Evolutionary conservation across 495 filamentous ascomycete genomes (phyloP), one percentile per base, ranked within the genome.

Genomic region (Clohesyomyces aquaticus): DNA sequence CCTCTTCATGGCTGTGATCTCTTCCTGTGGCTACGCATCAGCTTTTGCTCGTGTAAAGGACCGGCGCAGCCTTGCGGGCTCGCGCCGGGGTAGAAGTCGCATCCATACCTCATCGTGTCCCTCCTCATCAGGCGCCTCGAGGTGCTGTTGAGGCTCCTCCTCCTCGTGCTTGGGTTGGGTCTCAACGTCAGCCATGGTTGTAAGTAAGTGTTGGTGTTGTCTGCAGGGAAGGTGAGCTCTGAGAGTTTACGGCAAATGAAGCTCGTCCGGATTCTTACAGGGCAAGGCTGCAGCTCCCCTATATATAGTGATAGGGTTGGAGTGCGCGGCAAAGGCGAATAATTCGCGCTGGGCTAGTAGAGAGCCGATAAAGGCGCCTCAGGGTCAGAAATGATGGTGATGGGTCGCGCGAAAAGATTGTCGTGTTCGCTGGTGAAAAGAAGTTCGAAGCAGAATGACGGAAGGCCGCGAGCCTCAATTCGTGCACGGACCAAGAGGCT

Each of bases 1-100:
- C 71, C 86, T 86, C 82, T 99, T 99, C 95, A 99, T 98, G 53
- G 91, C 93, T 25, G 88, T 87, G 73, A 99, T 98, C 75, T 99
- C 95, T 78, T 98, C 90, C 88, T 91, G 55, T 29, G 22, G 9
- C 25, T 49, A 23, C 38, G 38, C 16, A 29, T 61, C 56, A 69
- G 61, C 23, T n/a, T 41, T 3, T 38, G 32, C 32, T 42, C 28
- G 16, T 9, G 27, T 1, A 27, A 28, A 2, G 18, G 16, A 27
- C 6, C 48, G 32, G 42, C 43, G 12, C n/a, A 25, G 27, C 46
- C 8, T 27, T 21, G 11, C 27, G 12, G 8, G 4, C 0, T 11
- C 16, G 27, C 29, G 16, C 42, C 1, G 19, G 6, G 9, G 18
- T 12, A 8, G 54, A 27, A 53, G 18, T 42, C 23, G 58, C 21